Percentiles rank a stretch among this genome's conserved stretches.
These are phyloP conservation scores for Bolboschoenoplectus hybrid DNA, from an alignment of 202 grass and related monocot genomes.

Conservation along the genomic window DNA sequence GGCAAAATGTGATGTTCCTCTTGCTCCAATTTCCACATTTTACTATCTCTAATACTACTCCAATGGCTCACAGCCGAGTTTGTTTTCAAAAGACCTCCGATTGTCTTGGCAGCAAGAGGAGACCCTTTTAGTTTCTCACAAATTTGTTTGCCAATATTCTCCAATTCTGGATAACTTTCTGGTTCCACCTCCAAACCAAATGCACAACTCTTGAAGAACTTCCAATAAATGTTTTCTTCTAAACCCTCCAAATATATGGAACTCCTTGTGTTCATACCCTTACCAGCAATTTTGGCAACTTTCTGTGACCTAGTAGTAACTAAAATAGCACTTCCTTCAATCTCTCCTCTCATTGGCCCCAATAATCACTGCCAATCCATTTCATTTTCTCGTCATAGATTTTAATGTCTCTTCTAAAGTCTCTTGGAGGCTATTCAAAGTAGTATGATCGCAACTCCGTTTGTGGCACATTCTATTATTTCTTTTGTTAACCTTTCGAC, in stretches of 20 bases:
- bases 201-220: constrained; percentile 14
- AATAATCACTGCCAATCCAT: constrained; percentile 41
- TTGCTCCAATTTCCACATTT: constrained; percentile 19
- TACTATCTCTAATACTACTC: constrained; percentile 11
- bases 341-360: constrained; percentile 6
- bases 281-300: background rate
- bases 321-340: background rate
- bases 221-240: background rate
- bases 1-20: background rate
- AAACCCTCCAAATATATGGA: background rate
- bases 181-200: background rate
- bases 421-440: background rate
- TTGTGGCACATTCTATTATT: background rate
- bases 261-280: background rate
- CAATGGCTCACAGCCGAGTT: background rate
- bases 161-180: background rate
- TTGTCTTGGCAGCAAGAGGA: constrained; percentile 47
- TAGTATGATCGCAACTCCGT: background rate
- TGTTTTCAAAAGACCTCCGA: constrained; percentile 9
- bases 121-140: constrained; percentile 39
- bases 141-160: background rate
- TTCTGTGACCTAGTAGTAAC: constrained; percentile 38
- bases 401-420: constrained; percentile 16
- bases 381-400: background rate
- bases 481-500: constrained; percentile 3